Conservation (phyloP, 106 monocot genomes). For the Allium fistulosum region DNA sequence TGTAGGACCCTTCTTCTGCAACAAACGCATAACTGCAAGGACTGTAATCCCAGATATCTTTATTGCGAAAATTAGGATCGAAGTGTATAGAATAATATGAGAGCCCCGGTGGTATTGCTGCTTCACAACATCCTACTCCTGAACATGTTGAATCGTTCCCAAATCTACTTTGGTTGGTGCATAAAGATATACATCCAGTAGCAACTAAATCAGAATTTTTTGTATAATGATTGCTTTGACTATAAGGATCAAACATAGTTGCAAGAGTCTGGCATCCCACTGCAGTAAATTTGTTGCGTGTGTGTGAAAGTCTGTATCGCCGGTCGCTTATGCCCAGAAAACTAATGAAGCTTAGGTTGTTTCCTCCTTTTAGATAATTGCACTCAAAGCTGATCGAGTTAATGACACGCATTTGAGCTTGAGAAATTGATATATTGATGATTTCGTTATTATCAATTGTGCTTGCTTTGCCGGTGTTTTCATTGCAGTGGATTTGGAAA, state of each 20-base stretch:
- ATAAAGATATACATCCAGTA: constrained; percentile 36
- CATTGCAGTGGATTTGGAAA: constrained; percentile 39
- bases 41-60: constrained; percentile 5
- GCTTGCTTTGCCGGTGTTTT: constrained; percentile 5
- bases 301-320: constrained; percentile 32
- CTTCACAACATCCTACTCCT: constrained; percentile 57
- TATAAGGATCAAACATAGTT: not conserved
- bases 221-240: not conserved
- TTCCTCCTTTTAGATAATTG: constrained; percentile 7
- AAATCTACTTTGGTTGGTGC: not conserved
- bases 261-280: constrained; percentile 38
- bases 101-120: constrained; percentile 19
- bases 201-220: not conserved
- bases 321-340: constrained; percentile 4
- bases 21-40: constrained; percentile 36
- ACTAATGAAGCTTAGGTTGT: not conserved
- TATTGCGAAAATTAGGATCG: not conserved
- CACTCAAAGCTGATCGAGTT: not conserved
- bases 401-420: not conserved
- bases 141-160: constrained; percentile 18
- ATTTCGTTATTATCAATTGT: constrained; percentile 7
- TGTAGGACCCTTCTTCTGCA: constrained; percentile 7
- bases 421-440: not conserved
- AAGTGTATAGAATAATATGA: constrained; percentile 5
- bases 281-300: constrained; percentile 40